Evolutionary conservation across 805 yeast genomes (phyloP), one percentile per base, ranked within the genome.

Genomic region (Saturnispora dispora): DNA sequence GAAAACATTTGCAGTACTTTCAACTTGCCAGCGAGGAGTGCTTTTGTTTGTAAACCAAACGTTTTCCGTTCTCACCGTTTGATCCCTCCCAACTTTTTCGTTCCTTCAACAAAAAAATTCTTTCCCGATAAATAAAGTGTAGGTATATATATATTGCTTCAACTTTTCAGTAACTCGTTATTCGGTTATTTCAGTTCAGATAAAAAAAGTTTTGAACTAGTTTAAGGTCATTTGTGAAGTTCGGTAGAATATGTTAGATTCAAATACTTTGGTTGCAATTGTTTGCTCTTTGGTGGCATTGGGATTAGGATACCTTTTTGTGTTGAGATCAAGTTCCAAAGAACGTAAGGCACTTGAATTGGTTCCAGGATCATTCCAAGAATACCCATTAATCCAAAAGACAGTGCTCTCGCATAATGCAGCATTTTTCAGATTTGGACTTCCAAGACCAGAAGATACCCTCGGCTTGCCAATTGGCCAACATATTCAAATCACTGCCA

Each of bases 401-500:
- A 82, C 84, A 25, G 75, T 82, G 40, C 73, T 91, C 23, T 76
- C 85, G 40, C 91, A 86, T 66, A 88, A 90, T 69, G 78, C 95
- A 27, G 86, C 90, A 44, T 69, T 88, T 53, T 87, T 88, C 71
- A 79, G 90, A 63, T 88, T 91, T 63, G 87, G 83, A 11, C 77
- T 91, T 59, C 96, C 96, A 49, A 75, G 77, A 56, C 75, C 82
- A 36, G 75, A 79, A 48, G 89, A 86, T 64, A 73, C 81, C 45
- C 76, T 91, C 55, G 96, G 96, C 9, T 76, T 91, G 57, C 96
- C 96, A 52, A 83, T 88, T 62, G 98, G 98, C 50, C 97, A 91
- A 71, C 97, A 91, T 66, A 83, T 91, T 63, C 78, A 88, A 44
- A 81, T 90, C 60, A 79, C 79, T 20, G 91, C 95, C 18, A 72